Evolutionary conservation across 768 basidiomycete genomes (phyloP), one percentile per base, ranked within the genome.

Genomic region (Suillus occidentalis): DNA sequence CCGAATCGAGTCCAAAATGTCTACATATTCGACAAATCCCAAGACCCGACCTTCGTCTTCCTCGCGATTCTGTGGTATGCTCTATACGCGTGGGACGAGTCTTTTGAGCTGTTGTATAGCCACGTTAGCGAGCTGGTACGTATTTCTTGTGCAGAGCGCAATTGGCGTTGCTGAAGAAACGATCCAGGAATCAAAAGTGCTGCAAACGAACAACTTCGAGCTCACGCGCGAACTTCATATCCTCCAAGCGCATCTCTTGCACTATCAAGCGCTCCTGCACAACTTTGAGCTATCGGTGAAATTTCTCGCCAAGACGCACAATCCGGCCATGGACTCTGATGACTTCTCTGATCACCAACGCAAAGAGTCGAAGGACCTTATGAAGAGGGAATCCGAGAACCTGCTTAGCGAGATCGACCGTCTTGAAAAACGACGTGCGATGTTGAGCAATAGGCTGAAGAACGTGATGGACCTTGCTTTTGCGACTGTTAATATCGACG

Each of bases 41-140:
- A 73, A 6, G 87, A 87, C 63, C 84, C 86, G 9, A 88, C 86
- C 0, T 86, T 87, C 63, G 68, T 87, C 10, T 76, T 87, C 53
- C 67, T 88, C 7, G 78, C 82, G 49, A 76, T 82, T 31, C 72
- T 88, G 55, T 88, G 87, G 87, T 86, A 87, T 68, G 82, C 84
- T 1, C 73, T 87, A 25, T 88, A 88, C 67, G 79, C 85, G 2
- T 88, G 87, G 85, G 87, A 88, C 62, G 86, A 88, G 69, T 76
- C 84, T 4, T 77, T 87, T 37, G 86, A 87, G 70, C 68, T 72
- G 6, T 70, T 88, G 39, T 85, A 84, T 67, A 65, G 71, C 10
- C 84, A 88, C 65, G 81, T 87, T 28, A 82, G 81, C 65, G 73
- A 66, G 37, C 70, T 88, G 79, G 85, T 86, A 70, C 53, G 84